Percentiles rank a stretch among this genome's conserved stretches.
phyloP scores from a whole-genome alignment of 2,329 filamentous ascomycete species.

The Apiospora marii region DNA sequence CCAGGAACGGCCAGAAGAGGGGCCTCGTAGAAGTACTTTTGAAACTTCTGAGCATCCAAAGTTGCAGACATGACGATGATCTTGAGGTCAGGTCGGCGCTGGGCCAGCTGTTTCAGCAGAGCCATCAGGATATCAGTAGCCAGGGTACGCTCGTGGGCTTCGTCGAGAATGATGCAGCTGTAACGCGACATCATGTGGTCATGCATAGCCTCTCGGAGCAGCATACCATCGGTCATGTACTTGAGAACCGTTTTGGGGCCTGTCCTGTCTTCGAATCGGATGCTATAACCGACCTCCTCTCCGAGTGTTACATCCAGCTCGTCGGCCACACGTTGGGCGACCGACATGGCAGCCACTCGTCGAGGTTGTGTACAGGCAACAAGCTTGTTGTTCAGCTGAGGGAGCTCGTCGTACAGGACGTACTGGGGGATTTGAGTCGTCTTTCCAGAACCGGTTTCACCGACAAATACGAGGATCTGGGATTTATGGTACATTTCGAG shows the following conservation, averaged over 20 bases:
- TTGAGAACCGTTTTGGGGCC: conserved; percentile 89
- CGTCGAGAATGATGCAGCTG: conserved; percentile 97
- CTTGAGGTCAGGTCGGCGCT: conserved; percentile 87
- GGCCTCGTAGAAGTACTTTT: conserved; percentile 94
- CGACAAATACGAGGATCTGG: conserved; percentile 97
- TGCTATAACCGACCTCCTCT: conserved; percentile 97
- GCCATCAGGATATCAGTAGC: conserved; percentile 98
- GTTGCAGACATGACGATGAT: conserved; percentile 99
- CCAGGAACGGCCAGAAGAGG: conserved; percentile 93
- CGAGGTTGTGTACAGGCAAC: conserved; percentile 97
- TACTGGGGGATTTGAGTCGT: conserved; percentile 99
- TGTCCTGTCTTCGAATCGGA: conserved; percentile 97
- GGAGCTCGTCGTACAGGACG: conserved; percentile 95
- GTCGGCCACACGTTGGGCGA: conserved; percentile 95
- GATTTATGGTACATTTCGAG: conserved; percentile 89
- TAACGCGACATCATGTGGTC: conserved; percentile 92
- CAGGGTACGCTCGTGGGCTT: conserved; percentile 96
- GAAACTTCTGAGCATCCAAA: conserved; percentile 96
- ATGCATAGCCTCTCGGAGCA: conserved; percentile 94
- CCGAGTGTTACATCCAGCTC: conserved; percentile 95
- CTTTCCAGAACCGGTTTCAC: conserved; percentile 99
- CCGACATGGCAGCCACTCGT: conserved; percentile 98
- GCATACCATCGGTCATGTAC: conserved; percentile 99
- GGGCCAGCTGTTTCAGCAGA: conserved; percentile 87
- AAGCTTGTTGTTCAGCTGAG: conserved; percentile 84